Evolutionary conservation across 2,329 filamentous ascomycete genomes (phyloP), one percentile per base, ranked within the genome.

Genomic region (Chaetomiaceae sp.): DNA sequence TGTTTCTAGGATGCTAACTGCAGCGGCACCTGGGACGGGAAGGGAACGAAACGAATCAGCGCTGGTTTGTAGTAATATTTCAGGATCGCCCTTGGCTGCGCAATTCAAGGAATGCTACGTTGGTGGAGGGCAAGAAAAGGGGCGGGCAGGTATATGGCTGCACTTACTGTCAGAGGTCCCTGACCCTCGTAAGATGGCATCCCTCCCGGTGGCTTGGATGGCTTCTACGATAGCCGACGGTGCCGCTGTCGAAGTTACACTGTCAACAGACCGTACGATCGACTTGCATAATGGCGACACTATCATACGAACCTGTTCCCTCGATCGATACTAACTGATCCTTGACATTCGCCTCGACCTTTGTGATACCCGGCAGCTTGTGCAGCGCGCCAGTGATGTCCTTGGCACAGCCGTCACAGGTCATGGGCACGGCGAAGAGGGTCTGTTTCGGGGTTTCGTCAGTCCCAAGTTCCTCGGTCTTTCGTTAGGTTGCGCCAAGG

Each of bases 1-100:
- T 52, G 90, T 95, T 75, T 99, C 94, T 56, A 99, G 82, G 65
- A 99, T 97, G 72, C 91, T 96, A 38, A 99, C 94, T 40, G 92
- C 90, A n/a, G n/a, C n/a, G 27, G 90, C 89, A 67, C 82, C 87
- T 82, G 60, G 27, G 44, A 6, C 18, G 13, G 36, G 30, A 21
- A 46, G 18, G 21, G 46, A 34, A 34, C 23, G 23, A 11, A 33
- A 20, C 34, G 27, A 50, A 47, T 58, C 21, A 53, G 49, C 46
- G 23, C 45, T 25, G 25, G 13, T 11, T 2, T 20, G 27, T 16
- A 2, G 14, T 18, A 27, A 29, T 37, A 40, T 51, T 48, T 42
- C 16, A 49, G 47, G 47, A 42, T 47, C 18, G 33, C 8, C 16
- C 33, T 23, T 32, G 52, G 34, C 41, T 14, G 14, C 18, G 32